A percentile compares a stretch with the other conserved stretches of the same genome.
These are phyloP conservation scores for Calonectria pauciramosa DNA, from an alignment of 2,329 filamentous ascomycete species.

Conservation along the genomic window DNA sequence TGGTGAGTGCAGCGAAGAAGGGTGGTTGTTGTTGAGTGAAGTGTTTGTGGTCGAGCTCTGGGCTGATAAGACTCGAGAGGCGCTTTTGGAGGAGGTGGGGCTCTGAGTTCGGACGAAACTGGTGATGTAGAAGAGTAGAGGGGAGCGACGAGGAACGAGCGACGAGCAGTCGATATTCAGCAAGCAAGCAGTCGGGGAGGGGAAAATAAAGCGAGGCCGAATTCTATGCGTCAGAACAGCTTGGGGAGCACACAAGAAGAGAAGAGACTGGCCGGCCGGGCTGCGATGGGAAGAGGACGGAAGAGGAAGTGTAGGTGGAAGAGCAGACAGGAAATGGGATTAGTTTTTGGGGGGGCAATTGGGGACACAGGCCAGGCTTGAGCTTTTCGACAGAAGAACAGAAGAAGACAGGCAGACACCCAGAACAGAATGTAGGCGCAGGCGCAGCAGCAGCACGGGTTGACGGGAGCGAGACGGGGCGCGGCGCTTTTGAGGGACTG, in stretches of 20 bases:
- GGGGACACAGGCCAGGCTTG: conserved; percentile 15
- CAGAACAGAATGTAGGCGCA: not conserved
- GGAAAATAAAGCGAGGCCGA: conserved; percentile 17
- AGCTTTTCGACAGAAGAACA: conserved; percentile 19
- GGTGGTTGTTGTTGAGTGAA: conserved; percentile 26
- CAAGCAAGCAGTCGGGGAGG: conserved; percentile 31
- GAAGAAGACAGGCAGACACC: conserved; percentile 10
- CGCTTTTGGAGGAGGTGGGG: conserved; percentile 38
- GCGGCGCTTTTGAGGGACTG: conserved; percentile 36
- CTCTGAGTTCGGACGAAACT: conserved; percentile 32
- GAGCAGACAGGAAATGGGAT: conserved; percentile 6
- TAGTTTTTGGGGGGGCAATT: conserved; percentile 14
- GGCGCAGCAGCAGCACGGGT: conserved; percentile 13
- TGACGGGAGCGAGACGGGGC: conserved; percentile 37
- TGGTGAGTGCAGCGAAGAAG: conserved; percentile 46
- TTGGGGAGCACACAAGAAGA: conserved; percentile 3
- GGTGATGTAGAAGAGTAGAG: conserved; percentile 32
- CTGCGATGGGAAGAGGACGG: conserved; percentile 37
- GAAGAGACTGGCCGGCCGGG: conserved; percentile 24
- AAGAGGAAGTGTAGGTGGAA: conserved; percentile 4
- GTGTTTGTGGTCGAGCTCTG: conserved; percentile 31
- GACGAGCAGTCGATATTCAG: conserved; percentile 42
- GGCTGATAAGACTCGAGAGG: conserved; percentile 39
- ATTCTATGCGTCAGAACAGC: not conserved
- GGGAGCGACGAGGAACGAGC: conserved; percentile 29